Evolutionary conservation across 1,284 basidiomycete genomes (phyloP), one percentile per base, ranked within the genome.

Genomic region (Ganoderma lingzhi): DNA sequence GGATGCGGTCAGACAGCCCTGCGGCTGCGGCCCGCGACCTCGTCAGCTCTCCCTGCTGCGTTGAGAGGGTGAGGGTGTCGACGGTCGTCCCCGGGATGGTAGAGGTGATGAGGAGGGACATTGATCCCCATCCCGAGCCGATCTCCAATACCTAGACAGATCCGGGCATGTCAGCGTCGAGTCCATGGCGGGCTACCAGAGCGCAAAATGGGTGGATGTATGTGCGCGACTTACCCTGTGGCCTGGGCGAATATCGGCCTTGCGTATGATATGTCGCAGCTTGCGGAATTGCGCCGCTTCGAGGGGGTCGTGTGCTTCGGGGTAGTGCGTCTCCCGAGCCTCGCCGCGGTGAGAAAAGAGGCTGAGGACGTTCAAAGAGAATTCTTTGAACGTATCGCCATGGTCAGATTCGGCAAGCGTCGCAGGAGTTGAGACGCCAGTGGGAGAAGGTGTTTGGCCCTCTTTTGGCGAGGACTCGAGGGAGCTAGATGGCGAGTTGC

Each of bases 51-150:
- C 90, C 89, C 75, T 95, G 93, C 69, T 93, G 88, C 17, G 86
- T 82, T 0, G 91, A 93, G 10, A 95, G 86, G 6, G 93, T 95
- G 68, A 95, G 81, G 3, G 92, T 92, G 78, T 95, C 93, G 66
- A 95, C 85, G 0, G 83, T 87, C 64, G 90, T 91, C 35, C 84
- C 85, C 2, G 89, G 83, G 62, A 86, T 79, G 12, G 81, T 84
- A 45, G 81, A 78, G 2, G 85, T 85, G 56, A 92, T 88, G 64
- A 89, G 85, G 66, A 94, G 90, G 3, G 93, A 88, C 71, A 95
- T 84, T 4, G 90, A 88, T 2, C 93, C 93, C 93, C 93, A 95
- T 1, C 93, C 93, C 35, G 90, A 91, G 14, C 93, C 93, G 68
- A 95, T 94, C 78, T 95, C 93, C 42, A 95, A 85, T 0, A 80